phyloP scores from a whole-genome alignment of 331 rosid species.

The Rosa hybrid region DNA sequence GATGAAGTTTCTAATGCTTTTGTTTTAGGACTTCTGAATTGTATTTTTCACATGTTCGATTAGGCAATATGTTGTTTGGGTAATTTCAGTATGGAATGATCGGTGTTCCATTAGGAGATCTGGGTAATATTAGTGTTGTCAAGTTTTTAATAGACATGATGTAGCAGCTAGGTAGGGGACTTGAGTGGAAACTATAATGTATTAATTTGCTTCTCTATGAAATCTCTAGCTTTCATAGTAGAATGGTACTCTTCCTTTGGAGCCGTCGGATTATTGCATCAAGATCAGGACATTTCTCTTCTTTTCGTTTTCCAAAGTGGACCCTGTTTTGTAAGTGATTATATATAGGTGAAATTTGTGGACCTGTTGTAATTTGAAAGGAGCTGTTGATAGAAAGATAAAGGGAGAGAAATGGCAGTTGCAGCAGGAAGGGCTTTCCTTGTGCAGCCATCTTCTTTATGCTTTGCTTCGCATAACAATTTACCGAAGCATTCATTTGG shows the following conservation, averaged over 20 bases:
- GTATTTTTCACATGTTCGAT: constrained; percentile 27
- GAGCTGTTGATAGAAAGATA: constrained; percentile 19
- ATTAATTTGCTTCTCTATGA: background rate
- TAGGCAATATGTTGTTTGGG: constrained; percentile 18
- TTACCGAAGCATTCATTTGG: constrained; percentile 27
- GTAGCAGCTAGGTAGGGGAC: background rate
- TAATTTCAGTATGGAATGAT: constrained; percentile 22
- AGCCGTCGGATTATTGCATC: constrained; percentile 12
- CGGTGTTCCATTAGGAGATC: constrained; percentile 12
- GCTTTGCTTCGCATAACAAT: constrained; percentile 29
- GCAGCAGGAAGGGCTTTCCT: constrained; percentile 55
- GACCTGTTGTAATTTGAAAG: constrained; percentile 19
- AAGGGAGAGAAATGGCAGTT: constrained; percentile 50
- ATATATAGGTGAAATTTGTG: constrained; percentile 35
- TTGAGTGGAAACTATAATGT: background rate
- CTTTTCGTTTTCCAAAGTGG: background rate
- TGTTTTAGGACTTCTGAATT: constrained; percentile 27
- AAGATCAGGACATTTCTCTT: background rate
- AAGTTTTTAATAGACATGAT: background rate
- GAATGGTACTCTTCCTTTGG: background rate
- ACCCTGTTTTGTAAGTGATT: constrained; percentile 10
- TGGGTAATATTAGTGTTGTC: background rate
- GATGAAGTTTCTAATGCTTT: constrained; percentile 34
- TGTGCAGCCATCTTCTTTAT: constrained; percentile 44
- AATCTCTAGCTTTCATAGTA: background rate